Evolutionary conservation across 371 early-diverging fungal species (phyloP).

Genomic region (Rhizopus sp.): DNA sequence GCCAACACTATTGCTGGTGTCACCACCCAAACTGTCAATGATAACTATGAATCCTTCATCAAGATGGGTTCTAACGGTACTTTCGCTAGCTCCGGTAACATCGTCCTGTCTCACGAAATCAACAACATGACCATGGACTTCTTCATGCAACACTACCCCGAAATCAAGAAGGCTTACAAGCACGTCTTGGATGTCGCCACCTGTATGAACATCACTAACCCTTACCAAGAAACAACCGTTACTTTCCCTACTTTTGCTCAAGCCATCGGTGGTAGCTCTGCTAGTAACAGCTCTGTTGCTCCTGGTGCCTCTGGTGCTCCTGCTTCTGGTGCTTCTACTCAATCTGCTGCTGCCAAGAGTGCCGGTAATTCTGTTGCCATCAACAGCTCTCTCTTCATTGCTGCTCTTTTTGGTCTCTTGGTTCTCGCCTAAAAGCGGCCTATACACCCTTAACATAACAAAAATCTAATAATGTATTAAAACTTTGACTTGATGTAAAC

Average conservation of each 20-base stretch:
- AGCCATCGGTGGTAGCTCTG: slow-evolving; percentile 13
- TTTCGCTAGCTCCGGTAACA: slow-evolving; percentile 39
- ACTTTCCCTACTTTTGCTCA: slow-evolving; percentile 32
- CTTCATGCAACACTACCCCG: slow-evolving; percentile 40
- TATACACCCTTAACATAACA: no score
- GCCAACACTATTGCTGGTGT: slow-evolving; percentile 34
- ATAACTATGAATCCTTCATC: slow-evolving; percentile 44
- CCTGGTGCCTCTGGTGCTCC: slow-evolving; percentile 15
- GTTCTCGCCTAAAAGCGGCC: slow-evolving; percentile 13
- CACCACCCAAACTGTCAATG: slow-evolving; percentile 38
- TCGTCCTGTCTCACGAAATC: slow-evolving; percentile 51
- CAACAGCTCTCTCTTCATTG: slow-evolving; percentile 30
- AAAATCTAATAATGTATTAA: no score
- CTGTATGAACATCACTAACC: slow-evolving; percentile 47
- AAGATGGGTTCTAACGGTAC: slow-evolving; percentile 48
- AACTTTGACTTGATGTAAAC: no score
- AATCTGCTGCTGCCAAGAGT: slow-evolving; percentile 8
- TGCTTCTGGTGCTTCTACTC: neutral
- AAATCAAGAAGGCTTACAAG: slow-evolving; percentile 36
- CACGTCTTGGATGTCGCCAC: slow-evolving; percentile 49
- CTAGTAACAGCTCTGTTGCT: slow-evolving; percentile 8
- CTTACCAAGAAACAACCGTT: slow-evolving; percentile 38
- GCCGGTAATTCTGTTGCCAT: slow-evolving; percentile 5
- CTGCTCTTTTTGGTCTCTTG: slow-evolving; percentile 31
- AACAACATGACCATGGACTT: slow-evolving; percentile 45